These are phyloP conservation scores for Apiotrichum montevideense DNA, from an alignment of 1,284 basidiomycete genomes.

Conservation along the genomic window DNA sequence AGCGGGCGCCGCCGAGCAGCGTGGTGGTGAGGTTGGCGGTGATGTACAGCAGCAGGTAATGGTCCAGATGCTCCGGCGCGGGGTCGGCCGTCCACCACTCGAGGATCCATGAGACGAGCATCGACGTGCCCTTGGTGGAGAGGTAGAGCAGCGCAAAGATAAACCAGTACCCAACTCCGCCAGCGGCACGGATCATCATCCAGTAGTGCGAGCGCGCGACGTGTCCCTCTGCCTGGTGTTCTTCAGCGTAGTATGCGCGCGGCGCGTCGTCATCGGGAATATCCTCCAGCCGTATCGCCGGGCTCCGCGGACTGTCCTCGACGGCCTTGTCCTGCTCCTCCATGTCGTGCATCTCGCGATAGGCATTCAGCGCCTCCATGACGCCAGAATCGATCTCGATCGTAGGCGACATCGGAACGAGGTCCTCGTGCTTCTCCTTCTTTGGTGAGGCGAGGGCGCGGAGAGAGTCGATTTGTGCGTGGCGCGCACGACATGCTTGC, in stretches of 20 bases:
- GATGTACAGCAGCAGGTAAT: constrained; percentile 34
- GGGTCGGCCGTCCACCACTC: constrained; percentile 38
- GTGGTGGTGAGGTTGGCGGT: constrained; percentile 15
- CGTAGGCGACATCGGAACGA: background rate
- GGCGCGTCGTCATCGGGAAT: constrained; percentile 1
- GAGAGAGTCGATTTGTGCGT: constrained; percentile 12
- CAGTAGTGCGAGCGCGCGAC: constrained; percentile 34
- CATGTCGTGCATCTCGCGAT: background rate
- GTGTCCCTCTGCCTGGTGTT: constrained; percentile 57
- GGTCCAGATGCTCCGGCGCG: constrained; percentile 23
- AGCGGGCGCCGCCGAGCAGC: constrained; percentile 26
- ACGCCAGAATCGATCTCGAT: background rate
- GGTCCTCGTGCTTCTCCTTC: background rate
- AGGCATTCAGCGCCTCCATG: background rate
- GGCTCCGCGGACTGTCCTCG: background rate
- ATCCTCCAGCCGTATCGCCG: background rate
- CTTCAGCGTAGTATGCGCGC: constrained; percentile 58
- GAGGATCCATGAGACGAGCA: constrained; percentile 25
- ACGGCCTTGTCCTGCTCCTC: background rate
- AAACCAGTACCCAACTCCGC: constrained; percentile 45
- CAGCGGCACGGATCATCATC: constrained; percentile 37
- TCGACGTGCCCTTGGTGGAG: constrained; percentile 20
- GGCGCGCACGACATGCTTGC: constrained; percentile 26
- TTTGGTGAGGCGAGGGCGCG: constrained; percentile 9
- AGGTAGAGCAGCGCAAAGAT: constrained; percentile 27